A percentile compares a stretch with the other conserved stretches of the same genome.
These are phyloP conservation scores for Hymenoscyphus scutula DNA, from an alignment of 2,329 filamentous ascomycete genomes.

Conservation along the genomic window DNA sequence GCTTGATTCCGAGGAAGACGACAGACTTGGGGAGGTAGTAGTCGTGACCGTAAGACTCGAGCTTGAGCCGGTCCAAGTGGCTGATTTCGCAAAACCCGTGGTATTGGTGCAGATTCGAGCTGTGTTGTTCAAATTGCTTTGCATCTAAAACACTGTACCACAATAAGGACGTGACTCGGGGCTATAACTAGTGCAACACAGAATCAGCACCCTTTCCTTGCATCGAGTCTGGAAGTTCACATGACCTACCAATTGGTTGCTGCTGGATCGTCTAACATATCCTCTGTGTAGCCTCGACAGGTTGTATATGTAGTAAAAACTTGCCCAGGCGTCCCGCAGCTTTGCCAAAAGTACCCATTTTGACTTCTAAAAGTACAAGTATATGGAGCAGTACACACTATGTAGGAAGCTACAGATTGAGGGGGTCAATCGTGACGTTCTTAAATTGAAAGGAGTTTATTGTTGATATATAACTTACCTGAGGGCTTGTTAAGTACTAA, in stretches of 20 bases:
- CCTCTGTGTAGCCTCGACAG: neutral
- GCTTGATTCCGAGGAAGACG: neutral
- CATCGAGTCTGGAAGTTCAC: neutral
- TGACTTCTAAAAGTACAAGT: neutral
- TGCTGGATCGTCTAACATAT: neutral
- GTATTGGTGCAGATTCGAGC: too few relatives aligned
- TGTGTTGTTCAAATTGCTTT: too few relatives aligned
- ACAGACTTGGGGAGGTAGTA: neutral
- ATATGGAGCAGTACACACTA: neutral
- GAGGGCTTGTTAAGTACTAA: too few relatives aligned
- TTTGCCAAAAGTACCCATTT: neutral
- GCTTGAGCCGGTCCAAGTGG: neutral
- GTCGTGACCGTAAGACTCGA: neutral
- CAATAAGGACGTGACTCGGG: neutral
- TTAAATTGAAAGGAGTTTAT: too few relatives aligned
- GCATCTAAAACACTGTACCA: neutral
- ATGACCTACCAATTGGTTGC: neutral
- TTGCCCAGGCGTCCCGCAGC: neutral
- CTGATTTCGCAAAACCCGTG: too few relatives aligned
- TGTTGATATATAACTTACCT: too few relatives aligned
- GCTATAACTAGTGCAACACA: neutral
- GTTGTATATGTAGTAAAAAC: neutral
- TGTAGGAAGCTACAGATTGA: neutral
- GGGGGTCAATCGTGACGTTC: too few relatives aligned
- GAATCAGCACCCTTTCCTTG: neutral